Evolutionary conservation across 2,329 filamentous ascomycete genomes (phyloP), one percentile per base, ranked within the genome.

Genomic region (Verticillium albo-atrum): DNA sequence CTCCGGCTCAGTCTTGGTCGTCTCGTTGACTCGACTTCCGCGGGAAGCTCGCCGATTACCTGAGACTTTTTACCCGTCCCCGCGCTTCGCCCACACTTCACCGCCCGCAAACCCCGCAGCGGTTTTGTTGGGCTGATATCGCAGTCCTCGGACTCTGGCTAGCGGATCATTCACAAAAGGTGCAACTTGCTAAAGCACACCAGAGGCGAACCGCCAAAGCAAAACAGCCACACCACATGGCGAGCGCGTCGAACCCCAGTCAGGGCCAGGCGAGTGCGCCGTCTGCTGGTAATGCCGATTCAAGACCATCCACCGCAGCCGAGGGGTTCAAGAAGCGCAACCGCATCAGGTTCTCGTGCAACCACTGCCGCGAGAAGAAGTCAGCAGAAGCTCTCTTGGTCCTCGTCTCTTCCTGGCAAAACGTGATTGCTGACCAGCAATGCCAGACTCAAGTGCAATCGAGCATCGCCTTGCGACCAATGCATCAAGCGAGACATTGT

Each of bases 351-450:
- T 70, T 71, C 59, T 73, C 71, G 1, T 73, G 71, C 64, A 71
- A 66, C 3, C 68, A 64, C 10, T 73, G 71, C 57, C 67, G 71
- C 10, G 70, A 72, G 25, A 73, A 73, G 58, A 73, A 73, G 71
- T 72, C 34, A 65, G 68, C 58, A 14, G 20, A 15, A 30, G 3
- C 23, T 17, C 34, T 42, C n/a, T 20, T n/a, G n/a, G 9, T 10
- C 23, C 58, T 34, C 23, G 17, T 23, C 17, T 25, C 54, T 15
- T 25, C 28, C 12, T n/a, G 42, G 12, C n/a, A 14, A 26, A 0
- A 23, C 17, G 12, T 5, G 14, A 30, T 52, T 42, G 37, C 54
- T 60, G 25, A 62, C 56, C 42, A 42, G 10, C 42, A 23, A 26
- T 26, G 17, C 34, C 51, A 73, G 71, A 59, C 65, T 72, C 27